These are phyloP conservation scores for Pigoraptor vietnamica DNA, from an alignment of 78 protist species.

Conservation along the genomic window DNA sequence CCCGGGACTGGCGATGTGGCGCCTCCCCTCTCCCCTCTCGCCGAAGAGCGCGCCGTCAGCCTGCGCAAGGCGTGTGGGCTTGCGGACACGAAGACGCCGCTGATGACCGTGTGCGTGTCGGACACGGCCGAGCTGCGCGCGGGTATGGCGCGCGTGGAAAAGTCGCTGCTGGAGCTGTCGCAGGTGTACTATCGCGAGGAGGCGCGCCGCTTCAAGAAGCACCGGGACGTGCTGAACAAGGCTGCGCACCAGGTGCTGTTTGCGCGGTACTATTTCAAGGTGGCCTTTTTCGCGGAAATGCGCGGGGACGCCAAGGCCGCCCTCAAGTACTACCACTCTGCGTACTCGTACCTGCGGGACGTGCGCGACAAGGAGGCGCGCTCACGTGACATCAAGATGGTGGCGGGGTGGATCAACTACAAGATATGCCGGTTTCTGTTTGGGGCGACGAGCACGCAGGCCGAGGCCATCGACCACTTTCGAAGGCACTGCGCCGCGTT, in stretches of 20 bases:
- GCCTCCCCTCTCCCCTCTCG: background rate
- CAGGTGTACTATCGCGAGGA: background rate
- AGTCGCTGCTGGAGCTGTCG: background rate
- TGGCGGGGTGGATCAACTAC: background rate
- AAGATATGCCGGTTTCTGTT: background rate
- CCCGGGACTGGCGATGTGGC: background rate
- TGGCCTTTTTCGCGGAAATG: background rate
- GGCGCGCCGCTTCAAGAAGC: background rate
- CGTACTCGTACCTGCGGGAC: background rate
- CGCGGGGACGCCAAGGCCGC: background rate
- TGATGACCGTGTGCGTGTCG: background rate
- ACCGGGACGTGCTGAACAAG: background rate
- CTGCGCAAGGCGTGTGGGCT: background rate
- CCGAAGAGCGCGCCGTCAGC: background rate
- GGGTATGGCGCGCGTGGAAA: background rate
- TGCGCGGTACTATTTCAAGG: background rate
- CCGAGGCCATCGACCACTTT: background rate
- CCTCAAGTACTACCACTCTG: background rate
- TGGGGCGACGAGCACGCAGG: background rate
- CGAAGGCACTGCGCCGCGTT: background rate
- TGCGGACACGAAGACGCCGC: background rate
- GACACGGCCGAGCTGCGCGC: background rate
- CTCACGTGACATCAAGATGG: background rate
- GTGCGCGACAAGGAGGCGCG: background rate
- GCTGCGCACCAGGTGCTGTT: background rate